phyloP scores from a whole-genome alignment of 768 basidiomycete genomes.

The Auricularia sp. region DNA sequence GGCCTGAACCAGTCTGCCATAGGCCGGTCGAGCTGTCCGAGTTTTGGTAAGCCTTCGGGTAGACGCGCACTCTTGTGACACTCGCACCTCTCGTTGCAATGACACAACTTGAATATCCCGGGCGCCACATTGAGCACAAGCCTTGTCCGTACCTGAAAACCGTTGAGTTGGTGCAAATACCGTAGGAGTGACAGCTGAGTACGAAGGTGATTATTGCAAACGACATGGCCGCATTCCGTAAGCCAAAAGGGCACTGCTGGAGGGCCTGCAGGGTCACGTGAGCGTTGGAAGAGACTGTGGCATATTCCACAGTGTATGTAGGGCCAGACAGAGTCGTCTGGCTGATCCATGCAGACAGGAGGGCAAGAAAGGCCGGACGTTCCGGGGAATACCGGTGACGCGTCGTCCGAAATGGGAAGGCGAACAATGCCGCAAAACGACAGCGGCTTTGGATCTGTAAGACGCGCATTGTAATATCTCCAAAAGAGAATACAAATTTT shows the following conservation, averaged over 20 bases:
- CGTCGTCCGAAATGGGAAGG: too few species aligned
- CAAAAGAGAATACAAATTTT: too few species aligned
- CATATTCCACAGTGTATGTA: slow-evolving; percentile 66
- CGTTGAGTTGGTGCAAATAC: background rate
- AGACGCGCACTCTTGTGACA: background rate
- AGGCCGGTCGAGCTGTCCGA: slow-evolving; percentile 44
- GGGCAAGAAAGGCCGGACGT: background rate
- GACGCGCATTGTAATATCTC: too few species aligned
- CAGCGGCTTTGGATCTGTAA: too few species aligned
- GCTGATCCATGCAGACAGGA: background rate
- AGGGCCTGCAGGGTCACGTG: slow-evolving; percentile 18
- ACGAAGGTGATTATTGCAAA: slow-evolving; percentile 71
- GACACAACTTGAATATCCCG: slow-evolving; percentile 58
- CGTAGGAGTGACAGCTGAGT: background rate
- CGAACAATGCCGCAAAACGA: too few species aligned
- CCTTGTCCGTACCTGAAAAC: slow-evolving; percentile 57
- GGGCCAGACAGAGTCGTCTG: slow-evolving; percentile 46
- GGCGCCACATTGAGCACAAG: slow-evolving; percentile 59
- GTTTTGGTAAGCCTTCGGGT: background rate
- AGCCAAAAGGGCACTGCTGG: slow-evolving; percentile 75
- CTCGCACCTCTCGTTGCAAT: slow-evolving; percentile 36
- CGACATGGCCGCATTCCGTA: slow-evolving; percentile 77
- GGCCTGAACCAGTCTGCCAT: slow-evolving; percentile 78
- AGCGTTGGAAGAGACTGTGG: slow-evolving; percentile 45
- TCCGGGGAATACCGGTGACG: too few species aligned